Evolutionary conservation across 2,329 filamentous ascomycete genomes (phyloP).

Genomic region (Sordariomycetes sp.): DNA sequence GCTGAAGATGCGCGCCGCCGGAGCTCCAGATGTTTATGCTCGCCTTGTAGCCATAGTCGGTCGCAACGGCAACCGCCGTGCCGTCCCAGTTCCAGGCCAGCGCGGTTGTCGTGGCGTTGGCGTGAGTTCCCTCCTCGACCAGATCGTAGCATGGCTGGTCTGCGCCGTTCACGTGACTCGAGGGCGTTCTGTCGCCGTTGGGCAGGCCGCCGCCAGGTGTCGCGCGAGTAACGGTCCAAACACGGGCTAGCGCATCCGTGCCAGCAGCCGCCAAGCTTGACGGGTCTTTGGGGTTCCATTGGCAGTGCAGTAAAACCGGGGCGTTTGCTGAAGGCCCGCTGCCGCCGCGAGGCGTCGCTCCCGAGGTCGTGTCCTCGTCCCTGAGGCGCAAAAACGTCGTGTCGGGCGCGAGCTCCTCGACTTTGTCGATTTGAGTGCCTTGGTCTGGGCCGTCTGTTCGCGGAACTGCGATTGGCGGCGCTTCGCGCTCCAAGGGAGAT

Average conservation of each 20-base stretch:
- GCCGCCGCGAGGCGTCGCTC: constrained; percentile 13
- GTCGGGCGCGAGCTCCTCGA: constrained; percentile 45
- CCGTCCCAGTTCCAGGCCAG: constrained; percentile 52
- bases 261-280: constrained; percentile 57
- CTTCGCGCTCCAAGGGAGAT: constrained; percentile 50
- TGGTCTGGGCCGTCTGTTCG: constrained; percentile 53
- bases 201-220: constrained; percentile 18
- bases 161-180: constrained; percentile 30
- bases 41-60: constrained; percentile 39
- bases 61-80: constrained; percentile 44
- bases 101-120: constrained; percentile 42
- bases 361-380: constrained; percentile 23
- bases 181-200: constrained; percentile 3
- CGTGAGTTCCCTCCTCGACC: constrained; percentile 41
- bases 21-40: constrained; percentile 44
- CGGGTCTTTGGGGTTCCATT: constrained; percentile 57
- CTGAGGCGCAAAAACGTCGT: constrained; percentile 48
- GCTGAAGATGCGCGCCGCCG: constrained; percentile 39
- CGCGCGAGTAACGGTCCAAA: constrained; percentile 53
- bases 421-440: constrained; percentile 54
- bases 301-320: constrained; percentile 56
- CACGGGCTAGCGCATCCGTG: constrained; percentile 59
- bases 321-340: constrained; percentile 31
- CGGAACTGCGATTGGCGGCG: constrained; percentile 37
- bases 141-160: constrained; percentile 34